Conservation (phyloP, 306 rosid species). For the Quercus berberidifolia region DNA sequence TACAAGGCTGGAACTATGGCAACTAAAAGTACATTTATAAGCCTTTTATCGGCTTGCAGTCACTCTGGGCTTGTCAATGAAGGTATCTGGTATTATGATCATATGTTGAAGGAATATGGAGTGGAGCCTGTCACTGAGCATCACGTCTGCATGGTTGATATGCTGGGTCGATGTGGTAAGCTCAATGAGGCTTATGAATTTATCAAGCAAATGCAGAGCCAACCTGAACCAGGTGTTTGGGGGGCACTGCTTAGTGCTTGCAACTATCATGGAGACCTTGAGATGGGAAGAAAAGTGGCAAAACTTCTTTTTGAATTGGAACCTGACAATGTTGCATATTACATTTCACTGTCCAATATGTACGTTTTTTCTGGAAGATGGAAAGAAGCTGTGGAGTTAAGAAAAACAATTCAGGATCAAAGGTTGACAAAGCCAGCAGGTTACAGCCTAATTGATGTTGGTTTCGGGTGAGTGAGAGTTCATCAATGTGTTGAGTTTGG, state of each 20-base stretch:
- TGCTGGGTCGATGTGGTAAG: constrained; percentile 55
- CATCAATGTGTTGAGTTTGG: no score
- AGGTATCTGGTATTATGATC: constrained; percentile 43
- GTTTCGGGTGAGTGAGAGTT: constrained; percentile 22
- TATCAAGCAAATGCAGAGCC: constrained; percentile 22
- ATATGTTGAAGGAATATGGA: constrained; percentile 38
- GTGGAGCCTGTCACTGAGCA: constrained; percentile 50
- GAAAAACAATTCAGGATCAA: constrained; percentile 28
- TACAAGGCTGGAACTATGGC: constrained; percentile 28
- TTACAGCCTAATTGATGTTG: constrained; percentile 47
- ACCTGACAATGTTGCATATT: constrained; percentile 58
- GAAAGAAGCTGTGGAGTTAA: constrained; percentile 53
- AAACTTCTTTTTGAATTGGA: constrained; percentile 42
- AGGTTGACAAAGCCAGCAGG: constrained; percentile 40
- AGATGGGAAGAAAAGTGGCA: constrained; percentile 47
- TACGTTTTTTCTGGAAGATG: constrained; percentile 61
- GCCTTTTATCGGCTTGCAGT: constrained; percentile 60
- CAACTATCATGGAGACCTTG: constrained; percentile 55
- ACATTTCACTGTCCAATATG: constrained; percentile 56
- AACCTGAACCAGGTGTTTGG: constrained; percentile 46
- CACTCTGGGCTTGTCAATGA: constrained; percentile 46
- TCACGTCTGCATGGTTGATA: constrained; percentile 48
- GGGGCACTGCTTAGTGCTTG: constrained; percentile 57
- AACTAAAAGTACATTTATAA: constrained; percentile 54
- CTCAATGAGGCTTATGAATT: constrained; percentile 44